Percentiles rank a stretch among this genome's conserved stretches.
Evolutionary conservation across 345 rosid genomes (phyloP).

Genomic region (Pugionium dolabratum): DNA sequence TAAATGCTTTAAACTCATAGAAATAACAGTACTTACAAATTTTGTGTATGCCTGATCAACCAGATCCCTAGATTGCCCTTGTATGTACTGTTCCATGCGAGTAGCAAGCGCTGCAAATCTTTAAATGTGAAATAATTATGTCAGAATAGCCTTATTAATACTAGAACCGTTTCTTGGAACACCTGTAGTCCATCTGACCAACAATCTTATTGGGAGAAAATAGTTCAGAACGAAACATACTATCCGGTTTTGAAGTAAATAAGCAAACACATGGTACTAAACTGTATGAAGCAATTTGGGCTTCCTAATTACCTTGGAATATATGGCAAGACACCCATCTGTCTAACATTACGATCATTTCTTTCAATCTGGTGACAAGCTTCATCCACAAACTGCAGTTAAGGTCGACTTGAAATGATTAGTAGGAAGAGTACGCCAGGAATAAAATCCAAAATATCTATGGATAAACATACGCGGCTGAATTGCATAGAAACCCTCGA

Average conservation of each 20-base stretch:
- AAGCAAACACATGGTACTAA: not conserved
- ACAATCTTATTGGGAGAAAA: slow-evolving; percentile 6
- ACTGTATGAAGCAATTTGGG: not conserved
- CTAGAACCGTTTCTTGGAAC: slow-evolving; percentile 8
- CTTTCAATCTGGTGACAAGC: slow-evolving; percentile 90
- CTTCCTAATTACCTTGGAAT: slow-evolving; percentile 62
- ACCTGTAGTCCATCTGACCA: slow-evolving; percentile 8
- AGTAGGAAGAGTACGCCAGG: slow-evolving; percentile 25
- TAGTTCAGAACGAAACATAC: slow-evolving; percentile 16
- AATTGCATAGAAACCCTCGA: slow-evolving; percentile 80
- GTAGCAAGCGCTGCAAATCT: slow-evolving; percentile 91
- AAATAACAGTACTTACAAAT: slow-evolving; percentile 60
- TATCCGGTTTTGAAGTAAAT: not conserved
- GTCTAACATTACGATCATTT: slow-evolving; percentile 75
- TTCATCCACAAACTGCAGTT: slow-evolving; percentile 82
- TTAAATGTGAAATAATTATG: slow-evolving; percentile 19
- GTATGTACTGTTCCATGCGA: slow-evolving; percentile 96
- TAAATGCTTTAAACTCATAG: not conserved
- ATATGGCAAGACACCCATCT: slow-evolving; percentile 77
- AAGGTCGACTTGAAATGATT: slow-evolving; percentile 28
- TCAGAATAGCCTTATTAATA: slow-evolving; percentile 23
- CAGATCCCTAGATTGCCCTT: slow-evolving; percentile 81
- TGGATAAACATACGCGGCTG: slow-evolving; percentile 61
- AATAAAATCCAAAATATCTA: slow-evolving; percentile 13
- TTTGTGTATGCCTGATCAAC: slow-evolving; percentile 90